Percentiles rank a stretch among this genome's conserved stretches.
Conservation (phyloP, 495 filamentous ascomycete genomes). For the Astrothelium macrocarpum region DNA sequence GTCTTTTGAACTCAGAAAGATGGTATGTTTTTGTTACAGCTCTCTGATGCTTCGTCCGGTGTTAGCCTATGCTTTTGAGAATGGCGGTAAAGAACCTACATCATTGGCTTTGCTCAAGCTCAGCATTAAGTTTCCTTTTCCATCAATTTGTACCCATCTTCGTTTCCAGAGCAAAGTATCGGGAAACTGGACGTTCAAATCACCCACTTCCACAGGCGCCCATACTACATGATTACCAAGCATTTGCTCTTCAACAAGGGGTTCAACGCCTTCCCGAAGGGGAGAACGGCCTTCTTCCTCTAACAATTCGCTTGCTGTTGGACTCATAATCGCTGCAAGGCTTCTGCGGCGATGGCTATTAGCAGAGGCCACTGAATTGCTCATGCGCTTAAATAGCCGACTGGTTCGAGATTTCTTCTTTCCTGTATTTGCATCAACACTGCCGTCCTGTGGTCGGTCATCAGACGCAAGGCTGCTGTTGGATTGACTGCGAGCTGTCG, state of each 20-base stretch:
- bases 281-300: neutral
- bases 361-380: slow-evolving; percentile 35
- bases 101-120: slow-evolving; percentile 40
- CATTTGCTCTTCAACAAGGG: slow-evolving; percentile 5
- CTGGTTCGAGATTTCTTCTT: slow-evolving; percentile 60
- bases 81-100: neutral
- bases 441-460: slow-evolving; percentile 18
- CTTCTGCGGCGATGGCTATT: slow-evolving; percentile 1
- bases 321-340: slow-evolving; percentile 34
- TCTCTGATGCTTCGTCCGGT: slow-evolving; percentile 26
- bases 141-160: slow-evolving; percentile 68
- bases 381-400: slow-evolving; percentile 73
- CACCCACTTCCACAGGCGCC: slow-evolving; percentile 55
- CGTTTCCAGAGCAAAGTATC: slow-evolving; percentile 90
- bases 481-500: slow-evolving; percentile 32
- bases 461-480: slow-evolving; percentile 29
- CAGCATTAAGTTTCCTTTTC: slow-evolving; percentile 65
- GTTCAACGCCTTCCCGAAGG: neutral
- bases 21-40: slow-evolving; percentile 63
- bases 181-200: slow-evolving; percentile 89
- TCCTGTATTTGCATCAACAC: slow-evolving; percentile 32
- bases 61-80: slow-evolving; percentile 1
- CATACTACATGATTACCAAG: slow-evolving; percentile 11
- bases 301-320: slow-evolving; percentile 10
- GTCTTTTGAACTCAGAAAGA: slow-evolving; percentile 66